Evolutionary conservation across 352 stramenopile species (phyloP), one percentile per base, ranked within the genome.

Genomic region (Phytophthora meadii): DNA sequence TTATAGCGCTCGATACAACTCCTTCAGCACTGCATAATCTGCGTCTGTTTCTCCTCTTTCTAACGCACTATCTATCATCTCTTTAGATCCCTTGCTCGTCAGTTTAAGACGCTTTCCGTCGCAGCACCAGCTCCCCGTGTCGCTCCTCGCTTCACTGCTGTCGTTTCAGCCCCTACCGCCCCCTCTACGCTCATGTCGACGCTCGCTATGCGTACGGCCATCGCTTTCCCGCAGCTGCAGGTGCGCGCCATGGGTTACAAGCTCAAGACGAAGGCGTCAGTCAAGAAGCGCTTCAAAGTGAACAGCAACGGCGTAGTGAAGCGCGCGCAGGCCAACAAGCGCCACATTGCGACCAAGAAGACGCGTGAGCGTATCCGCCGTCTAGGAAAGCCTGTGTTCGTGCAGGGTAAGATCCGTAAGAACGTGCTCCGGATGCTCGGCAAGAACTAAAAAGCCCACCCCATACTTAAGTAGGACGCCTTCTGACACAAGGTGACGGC

Each of bases 251-350:
- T 87, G 80, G 79, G 79, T 49, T 92, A 92, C 76, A 94, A 94
- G 67, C 81, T 92, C 70, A 92, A 92, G 79, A 85, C 76, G 36
- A 94, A 92, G 73, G 81, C 85, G 51, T 61, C 82, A 10, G 85
- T 94, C 22, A 94, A 94, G 73, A 94, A 94, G 70, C 86, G 86
- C 69, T 94, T 94, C 73, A 84, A 81, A 49, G 83, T 94, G 39
- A 94, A 94, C 71, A 67, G 56, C 59, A 94, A 94, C 61, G 86
- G 86, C 6, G 68, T 90, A 54, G 83, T 94, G 15, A 92, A 92
- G 79, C 83, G 86, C 57, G 73, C 77, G 27, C 82, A 92, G 65
- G 80, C 83, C 64, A 90, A 90, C 72, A 94, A 94, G 81, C 81
- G 86, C 64, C 86, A 94, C 70, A 88, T 94, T 61, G 84, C 83